Evolutionary conservation across 768 basidiomycete genomes (phyloP).

Genomic region (Lentinula sp.): DNA sequence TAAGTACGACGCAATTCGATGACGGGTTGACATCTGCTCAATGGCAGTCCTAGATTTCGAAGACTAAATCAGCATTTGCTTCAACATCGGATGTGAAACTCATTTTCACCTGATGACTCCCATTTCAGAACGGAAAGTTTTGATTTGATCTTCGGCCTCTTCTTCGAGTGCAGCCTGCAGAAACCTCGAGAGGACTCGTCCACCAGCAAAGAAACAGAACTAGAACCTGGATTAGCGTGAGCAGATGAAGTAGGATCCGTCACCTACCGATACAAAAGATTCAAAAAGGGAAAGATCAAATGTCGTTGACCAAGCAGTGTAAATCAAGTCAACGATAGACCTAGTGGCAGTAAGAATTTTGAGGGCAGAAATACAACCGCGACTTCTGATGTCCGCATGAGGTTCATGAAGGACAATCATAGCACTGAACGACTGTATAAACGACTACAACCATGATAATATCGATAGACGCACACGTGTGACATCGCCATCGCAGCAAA

Average conservation of each 20-base stretch:
- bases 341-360: slow-evolving; percentile 65
- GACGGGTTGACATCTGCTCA: slow-evolving; percentile 55
- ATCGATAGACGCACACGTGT: slow-evolving; percentile 21
- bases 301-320: slow-evolving; percentile 62
- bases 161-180: slow-evolving; percentile 57
- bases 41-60: slow-evolving; percentile 42
- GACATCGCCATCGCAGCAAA: slow-evolving; percentile 30
- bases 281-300: slow-evolving; percentile 68
- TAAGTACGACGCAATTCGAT: slow-evolving; percentile 61
- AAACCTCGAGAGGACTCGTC: slow-evolving; percentile 62
- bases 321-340: slow-evolving; percentile 60
- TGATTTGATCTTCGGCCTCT: slow-evolving; percentile 49
- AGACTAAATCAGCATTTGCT: neutral
- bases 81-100: neutral
- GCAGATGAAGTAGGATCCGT: neutral
- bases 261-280: slow-evolving; percentile 58
- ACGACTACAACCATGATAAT: slow-evolving; percentile 15
- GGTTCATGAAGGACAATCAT: slow-evolving; percentile 72
- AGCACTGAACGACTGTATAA: slow-evolving; percentile 42
- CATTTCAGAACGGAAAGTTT: slow-evolving; percentile 51
- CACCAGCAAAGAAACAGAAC: slow-evolving; percentile 69
- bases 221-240: slow-evolving; percentile 13
- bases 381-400: slow-evolving; percentile 54
- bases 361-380: slow-evolving; percentile 62
- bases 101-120: neutral